Conservation (phyloP, 2,329 filamentous ascomycete genomes). For the Amylocarpus encephaloides region DNA sequence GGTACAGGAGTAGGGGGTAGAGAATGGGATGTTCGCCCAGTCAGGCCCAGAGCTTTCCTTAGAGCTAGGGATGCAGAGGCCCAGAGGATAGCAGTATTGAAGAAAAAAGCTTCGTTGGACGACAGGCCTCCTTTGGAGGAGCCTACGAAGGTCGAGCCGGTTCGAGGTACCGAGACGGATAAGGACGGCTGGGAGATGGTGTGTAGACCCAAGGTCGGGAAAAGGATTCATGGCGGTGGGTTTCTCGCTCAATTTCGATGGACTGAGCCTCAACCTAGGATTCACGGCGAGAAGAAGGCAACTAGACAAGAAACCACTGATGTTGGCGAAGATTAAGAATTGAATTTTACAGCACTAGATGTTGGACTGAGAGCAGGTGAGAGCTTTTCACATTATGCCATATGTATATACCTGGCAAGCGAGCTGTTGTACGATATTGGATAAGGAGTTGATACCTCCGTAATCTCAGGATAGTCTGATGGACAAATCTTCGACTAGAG, state of each 20-base stretch:
- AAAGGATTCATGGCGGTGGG: conserved; percentile 41
- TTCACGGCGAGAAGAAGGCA: neutral
- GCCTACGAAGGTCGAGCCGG: neutral
- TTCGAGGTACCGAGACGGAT: neutral
- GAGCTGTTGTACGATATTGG: too few relatives aligned
- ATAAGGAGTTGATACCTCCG: too few relatives aligned
- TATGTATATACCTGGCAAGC: too few relatives aligned
- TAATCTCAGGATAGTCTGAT: neutral
- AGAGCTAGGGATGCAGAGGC: conserved; percentile 14
- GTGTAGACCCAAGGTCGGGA: conserved; percentile 46
- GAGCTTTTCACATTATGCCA: too few relatives aligned
- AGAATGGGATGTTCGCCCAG: conserved; percentile 57
- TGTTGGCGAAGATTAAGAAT: neutral
- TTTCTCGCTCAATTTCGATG: conserved; percentile 41
- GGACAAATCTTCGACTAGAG: too few relatives aligned
- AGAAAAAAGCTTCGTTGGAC: neutral
- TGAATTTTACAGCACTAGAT: neutral
- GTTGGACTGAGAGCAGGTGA: neutral
- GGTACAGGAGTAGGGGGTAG: conserved; percentile 45
- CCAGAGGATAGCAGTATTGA: neutral
- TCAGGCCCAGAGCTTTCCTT: conserved; percentile 28
- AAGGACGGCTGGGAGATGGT: conserved; percentile 37
- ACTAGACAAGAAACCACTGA: neutral
- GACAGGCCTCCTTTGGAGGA: neutral
- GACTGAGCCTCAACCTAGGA: neutral